These are phyloP conservation scores for Rickenella mellea DNA, from an alignment of 768 basidiomycete species.

Conservation along the genomic window DNA sequence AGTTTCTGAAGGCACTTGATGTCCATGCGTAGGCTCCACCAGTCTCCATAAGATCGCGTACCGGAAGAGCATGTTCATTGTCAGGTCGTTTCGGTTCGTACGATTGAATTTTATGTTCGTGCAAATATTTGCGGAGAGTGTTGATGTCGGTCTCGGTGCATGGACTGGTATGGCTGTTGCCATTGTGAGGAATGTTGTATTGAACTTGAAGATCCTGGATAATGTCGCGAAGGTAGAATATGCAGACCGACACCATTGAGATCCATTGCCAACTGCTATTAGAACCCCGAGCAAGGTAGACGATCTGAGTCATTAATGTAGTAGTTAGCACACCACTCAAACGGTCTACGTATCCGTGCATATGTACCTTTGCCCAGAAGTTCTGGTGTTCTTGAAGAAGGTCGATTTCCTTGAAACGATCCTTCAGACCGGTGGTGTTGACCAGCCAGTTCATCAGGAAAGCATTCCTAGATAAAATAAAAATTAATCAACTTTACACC, in stretches of 20 bases:
- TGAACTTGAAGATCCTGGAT: not conserved
- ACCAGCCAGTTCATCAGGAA: constrained; percentile 25
- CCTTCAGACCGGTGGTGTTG: constrained; percentile 15
- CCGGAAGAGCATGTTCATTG: not conserved
- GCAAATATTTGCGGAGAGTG: not conserved
- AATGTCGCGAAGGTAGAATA: not conserved
- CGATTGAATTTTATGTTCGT: not conserved
- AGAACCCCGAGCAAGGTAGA: not conserved
- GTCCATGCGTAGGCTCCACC: not conserved
- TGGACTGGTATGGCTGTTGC: not conserved
- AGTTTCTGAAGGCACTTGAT: not conserved
- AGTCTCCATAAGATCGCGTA: not conserved
- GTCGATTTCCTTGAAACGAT: constrained; percentile 19
- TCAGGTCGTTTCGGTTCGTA: not conserved
- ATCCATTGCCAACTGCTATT: not conserved
- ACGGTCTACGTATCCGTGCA: not conserved
- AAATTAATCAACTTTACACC: not conserved
- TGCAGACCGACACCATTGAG: not conserved
- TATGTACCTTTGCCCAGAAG: constrained; percentile 22
- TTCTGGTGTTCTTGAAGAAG: constrained; percentile 25
- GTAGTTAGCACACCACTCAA: not conserved
- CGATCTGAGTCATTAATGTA: not conserved
- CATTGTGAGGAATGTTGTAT: not conserved
- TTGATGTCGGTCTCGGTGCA: not conserved
- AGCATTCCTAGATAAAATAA: constrained; percentile 10